Base-by-base conservation (phyloP, 2,329 filamentous ascomycete genomes). In the Drechslerella stenobrocha region DNA sequence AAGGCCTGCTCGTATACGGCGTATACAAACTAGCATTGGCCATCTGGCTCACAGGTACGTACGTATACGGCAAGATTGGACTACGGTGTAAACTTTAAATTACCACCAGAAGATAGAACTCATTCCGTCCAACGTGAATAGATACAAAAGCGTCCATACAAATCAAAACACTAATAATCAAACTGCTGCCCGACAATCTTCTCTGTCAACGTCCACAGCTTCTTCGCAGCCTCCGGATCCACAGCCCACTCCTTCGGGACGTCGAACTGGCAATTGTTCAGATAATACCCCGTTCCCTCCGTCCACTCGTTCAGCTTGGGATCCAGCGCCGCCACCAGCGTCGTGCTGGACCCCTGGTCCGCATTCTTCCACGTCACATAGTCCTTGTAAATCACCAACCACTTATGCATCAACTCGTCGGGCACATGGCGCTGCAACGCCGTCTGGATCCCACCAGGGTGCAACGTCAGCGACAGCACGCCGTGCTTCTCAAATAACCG, bases 181-280 rank as follows among this genome's bases (percentile, higher is more conserved):
- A 79, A 79, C 46, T 75, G 73, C 57, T 77, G 72, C 1, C 75
- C 75, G 1, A 79, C 77, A 26, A 80, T 70, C 55, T 77, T 73
- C 72, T 81, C 79, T 37, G 78, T 80, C 44, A 80, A 66, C 48
- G 75, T 75, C 79, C 79, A 81, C 28, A 81, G 60, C 52, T 74
- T 77, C 30, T 78, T 76, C 0, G 77, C 78, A 13, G 74, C 70
- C 4, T 76, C 76, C 0, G 74, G 72, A 11, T 77, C 74, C 1
- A 59, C 73, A 8, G 75, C 75, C 71, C 77, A 73, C 13, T 53
- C 13, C 4, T 48, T 59, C 15, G 46, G 20, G 3, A 24, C 24
- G 9, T 30, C 6, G 20, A 59, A 58, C 23, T 69, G 63, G 35
- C 69, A 70, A 52, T 69, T 51, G 20, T 18, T 24, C 55, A 66